Conservation (phyloP, 2,329 filamentous ascomycete species). For the Ploettnerulaceae sp. region DNA sequence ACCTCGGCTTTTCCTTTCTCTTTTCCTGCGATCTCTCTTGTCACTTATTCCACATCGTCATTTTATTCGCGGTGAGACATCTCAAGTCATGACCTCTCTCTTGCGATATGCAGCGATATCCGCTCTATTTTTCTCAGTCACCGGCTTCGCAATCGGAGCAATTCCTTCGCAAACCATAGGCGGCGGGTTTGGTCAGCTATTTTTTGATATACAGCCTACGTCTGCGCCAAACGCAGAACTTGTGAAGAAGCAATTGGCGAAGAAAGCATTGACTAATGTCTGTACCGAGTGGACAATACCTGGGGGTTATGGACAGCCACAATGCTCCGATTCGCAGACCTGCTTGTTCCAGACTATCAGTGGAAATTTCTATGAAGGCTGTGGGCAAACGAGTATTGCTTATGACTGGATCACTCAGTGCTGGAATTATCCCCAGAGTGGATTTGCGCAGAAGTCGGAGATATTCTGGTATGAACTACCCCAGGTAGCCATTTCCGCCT, state of each 20-base stretch:
- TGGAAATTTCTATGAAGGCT: slow-evolving; percentile 24
- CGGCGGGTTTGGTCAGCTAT: slow-evolving; percentile 13
- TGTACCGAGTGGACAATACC: slow-evolving; percentile 28
- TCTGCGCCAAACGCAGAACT: slow-evolving; percentile 21
- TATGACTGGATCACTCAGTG: slow-evolving; percentile 27
- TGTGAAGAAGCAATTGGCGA: slow-evolving; percentile 21
- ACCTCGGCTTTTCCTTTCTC: slow-evolving; percentile 1
- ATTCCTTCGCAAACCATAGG: slow-evolving; percentile 19
- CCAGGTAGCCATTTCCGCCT: background rate
- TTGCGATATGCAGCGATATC: slow-evolving; percentile 16
- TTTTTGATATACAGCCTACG: slow-evolving; percentile 19
- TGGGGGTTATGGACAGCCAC: slow-evolving; percentile 22
- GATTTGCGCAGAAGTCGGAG: slow-evolving; percentile 15
- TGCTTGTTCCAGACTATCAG: slow-evolving; percentile 22
- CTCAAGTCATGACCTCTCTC: slow-evolving; percentile 5
- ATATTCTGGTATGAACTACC: slow-evolving; percentile 19
- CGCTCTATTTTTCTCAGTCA: slow-evolving; percentile 6
- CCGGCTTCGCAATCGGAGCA: slow-evolving; percentile 11
- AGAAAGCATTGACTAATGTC: slow-evolving; percentile 18
- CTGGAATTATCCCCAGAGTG: slow-evolving; percentile 16
- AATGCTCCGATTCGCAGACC: slow-evolving; percentile 19
- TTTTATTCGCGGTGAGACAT: background rate
- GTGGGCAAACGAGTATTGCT: slow-evolving; percentile 17
- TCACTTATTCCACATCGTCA: background rate
- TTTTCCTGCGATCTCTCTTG: background rate